phyloP scores from a whole-genome alignment of 208 protist species.

The Endotrypanum monterogeii region DNA sequence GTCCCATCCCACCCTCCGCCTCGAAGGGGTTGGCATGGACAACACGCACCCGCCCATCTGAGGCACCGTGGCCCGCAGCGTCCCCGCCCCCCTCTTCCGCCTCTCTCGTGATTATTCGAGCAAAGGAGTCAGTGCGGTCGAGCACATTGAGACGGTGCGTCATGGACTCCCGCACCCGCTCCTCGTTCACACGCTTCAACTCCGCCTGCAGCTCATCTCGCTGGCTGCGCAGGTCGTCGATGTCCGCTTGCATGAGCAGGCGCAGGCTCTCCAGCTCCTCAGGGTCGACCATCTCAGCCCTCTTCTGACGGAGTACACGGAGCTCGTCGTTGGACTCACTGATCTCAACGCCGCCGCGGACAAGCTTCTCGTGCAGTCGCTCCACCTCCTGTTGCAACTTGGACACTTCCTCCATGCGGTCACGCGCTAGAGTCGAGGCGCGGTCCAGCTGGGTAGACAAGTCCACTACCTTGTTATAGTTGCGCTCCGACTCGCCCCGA shows the following conservation, averaged over 20 bases:
- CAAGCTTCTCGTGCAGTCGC: constrained; percentile 43
- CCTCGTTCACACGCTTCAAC: constrained; percentile 44
- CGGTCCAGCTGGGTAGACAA: constrained; percentile 79
- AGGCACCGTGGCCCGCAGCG: neutral
- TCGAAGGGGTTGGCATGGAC: constrained; percentile 5
- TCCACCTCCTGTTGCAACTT: constrained; percentile 42
- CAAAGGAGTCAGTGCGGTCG: constrained; percentile 20
- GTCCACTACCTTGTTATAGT: constrained; percentile 67
- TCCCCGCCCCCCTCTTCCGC: neutral
- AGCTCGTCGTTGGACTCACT: constrained; percentile 48
- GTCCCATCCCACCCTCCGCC: constrained; percentile 13
- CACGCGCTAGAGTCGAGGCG: constrained; percentile 49
- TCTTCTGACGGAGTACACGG: constrained; percentile 38
- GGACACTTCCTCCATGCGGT: constrained; percentile 63
- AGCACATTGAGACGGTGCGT: constrained; percentile 19
- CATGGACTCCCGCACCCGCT: constrained; percentile 19
- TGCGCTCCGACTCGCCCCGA: constrained; percentile 59
- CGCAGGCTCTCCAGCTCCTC: constrained; percentile 74
- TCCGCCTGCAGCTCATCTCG: constrained; percentile 51
- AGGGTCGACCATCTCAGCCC: constrained; percentile 58
- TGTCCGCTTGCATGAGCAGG: constrained; percentile 73
- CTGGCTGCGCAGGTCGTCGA: constrained; percentile 67
- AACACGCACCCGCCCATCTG: neutral
- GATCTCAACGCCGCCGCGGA: constrained; percentile 40
- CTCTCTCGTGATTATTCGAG: constrained; percentile 33